Percentiles rank a stretch among this genome's conserved stretches.
Conservation (phyloP, 2,329 filamentous ascomycete species). For the Beauveria medogensis region DNA sequence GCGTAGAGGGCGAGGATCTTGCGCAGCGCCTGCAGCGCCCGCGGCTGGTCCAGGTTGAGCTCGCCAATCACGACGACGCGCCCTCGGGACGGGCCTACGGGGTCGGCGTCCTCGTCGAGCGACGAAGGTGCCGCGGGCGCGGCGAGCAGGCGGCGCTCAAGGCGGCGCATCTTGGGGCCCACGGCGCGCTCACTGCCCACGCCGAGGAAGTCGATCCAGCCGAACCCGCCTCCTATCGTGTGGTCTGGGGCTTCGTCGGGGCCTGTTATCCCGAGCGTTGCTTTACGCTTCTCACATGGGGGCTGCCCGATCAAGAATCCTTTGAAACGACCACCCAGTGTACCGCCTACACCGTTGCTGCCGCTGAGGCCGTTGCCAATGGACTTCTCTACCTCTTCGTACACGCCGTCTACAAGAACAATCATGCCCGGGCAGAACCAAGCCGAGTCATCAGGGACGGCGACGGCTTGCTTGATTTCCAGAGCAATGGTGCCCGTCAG, state of each 20-base stretch:
- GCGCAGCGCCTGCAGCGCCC: conserved; percentile 70
- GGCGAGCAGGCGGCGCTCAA: conserved; percentile 63
- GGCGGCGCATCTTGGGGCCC: conserved; percentile 71
- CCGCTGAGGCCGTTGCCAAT: conserved; percentile 63
- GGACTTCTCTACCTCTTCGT: conserved; percentile 81
- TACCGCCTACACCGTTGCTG: conserved; percentile 76
- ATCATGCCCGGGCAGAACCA: conserved; percentile 98
- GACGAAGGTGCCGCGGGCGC: conserved; percentile 16
- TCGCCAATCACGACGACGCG: conserved; percentile 74
- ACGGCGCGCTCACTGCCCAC: conserved; percentile 81
- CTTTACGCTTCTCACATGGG: conserved; percentile 75
- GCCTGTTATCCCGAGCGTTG: conserved; percentile 65
- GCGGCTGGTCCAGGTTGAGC: conserved; percentile 76
- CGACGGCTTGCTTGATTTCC: conserved; percentile 71
- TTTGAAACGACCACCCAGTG: conserved; percentile 85
- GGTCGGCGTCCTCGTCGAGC: conserved; percentile 18
- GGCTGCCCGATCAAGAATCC: conserved; percentile 88
- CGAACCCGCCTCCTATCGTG: conserved; percentile 73
- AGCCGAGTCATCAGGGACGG: conserved; percentile 75
- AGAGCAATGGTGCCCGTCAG: conserved; percentile 80
- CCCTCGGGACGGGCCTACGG: conserved; percentile 30
- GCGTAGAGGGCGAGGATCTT: conserved; percentile 72
- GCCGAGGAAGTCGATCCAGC: conserved; percentile 95
- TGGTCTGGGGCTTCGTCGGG: conserved; percentile 49
- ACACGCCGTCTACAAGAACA: conserved; percentile 88